These are phyloP conservation scores for Notholithocarpus densiflorus DNA, from an alignment of 306 rosid genomes.

Conservation along the genomic window DNA sequence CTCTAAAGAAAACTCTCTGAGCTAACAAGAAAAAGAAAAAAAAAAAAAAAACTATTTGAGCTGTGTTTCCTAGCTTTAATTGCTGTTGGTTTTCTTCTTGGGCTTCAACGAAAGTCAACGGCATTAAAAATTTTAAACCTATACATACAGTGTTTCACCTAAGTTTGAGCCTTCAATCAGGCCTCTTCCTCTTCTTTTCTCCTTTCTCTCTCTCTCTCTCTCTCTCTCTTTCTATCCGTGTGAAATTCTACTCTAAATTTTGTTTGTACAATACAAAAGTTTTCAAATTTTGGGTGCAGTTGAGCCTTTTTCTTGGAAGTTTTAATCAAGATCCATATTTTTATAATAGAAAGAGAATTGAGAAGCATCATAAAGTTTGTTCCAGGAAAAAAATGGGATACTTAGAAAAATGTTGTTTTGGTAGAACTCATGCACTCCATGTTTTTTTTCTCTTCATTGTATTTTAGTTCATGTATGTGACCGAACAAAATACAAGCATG, in stretches of 20 bases:
- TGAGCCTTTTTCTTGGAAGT: not conserved
- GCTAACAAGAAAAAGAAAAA: too few species aligned
- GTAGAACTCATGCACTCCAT: not conserved
- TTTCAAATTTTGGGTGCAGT: not conserved
- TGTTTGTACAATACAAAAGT: not conserved
- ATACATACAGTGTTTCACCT: slow-evolving; percentile 12
- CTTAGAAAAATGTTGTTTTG: not conserved
- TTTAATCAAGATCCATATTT: slow-evolving; percentile 1
- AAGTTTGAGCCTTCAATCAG: slow-evolving; percentile 10
- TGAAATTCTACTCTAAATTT: not conserved
- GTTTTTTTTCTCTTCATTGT: not conserved
- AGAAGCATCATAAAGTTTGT: not conserved
- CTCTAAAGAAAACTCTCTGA: too few species aligned
- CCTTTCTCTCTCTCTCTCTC: not conserved
- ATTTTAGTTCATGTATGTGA: slow-evolving; percentile 15
- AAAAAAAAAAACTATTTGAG: slow-evolving; percentile 15
- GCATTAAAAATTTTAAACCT: slow-evolving; percentile 7
- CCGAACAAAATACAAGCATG: slow-evolving; percentile 31
- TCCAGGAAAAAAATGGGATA: slow-evolving; percentile 16
- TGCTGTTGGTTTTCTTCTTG: not conserved
- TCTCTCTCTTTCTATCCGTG: not conserved
- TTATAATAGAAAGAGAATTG: slow-evolving; percentile 1
- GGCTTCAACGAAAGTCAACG: not conserved
- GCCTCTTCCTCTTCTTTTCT: not conserved
- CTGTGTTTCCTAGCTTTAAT: slow-evolving; percentile 34